Evolutionary conservation across 768 basidiomycete species (phyloP), one percentile per base, ranked within the genome.

Genomic region (Obba rivulosa): DNA sequence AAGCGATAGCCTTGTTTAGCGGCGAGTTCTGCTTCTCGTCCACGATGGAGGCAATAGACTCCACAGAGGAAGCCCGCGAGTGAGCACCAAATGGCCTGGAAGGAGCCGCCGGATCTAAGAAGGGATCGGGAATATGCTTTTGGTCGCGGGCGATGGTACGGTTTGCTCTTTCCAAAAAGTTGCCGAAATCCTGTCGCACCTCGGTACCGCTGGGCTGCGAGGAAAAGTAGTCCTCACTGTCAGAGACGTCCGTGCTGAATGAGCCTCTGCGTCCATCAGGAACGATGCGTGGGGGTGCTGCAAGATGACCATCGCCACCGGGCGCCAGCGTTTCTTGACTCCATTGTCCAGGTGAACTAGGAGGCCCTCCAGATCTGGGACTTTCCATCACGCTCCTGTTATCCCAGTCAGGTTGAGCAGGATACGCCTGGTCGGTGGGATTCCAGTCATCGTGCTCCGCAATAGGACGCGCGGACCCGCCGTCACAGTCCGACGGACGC

Each of bases 1-100:
- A 85, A 45, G 85, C 85, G 58, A 92, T 90, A 10, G 92, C 91
- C 68, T 94, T 95, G 72, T 96, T 96, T 50, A 95, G 71, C 10
- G 93, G 92, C 20, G 93, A 92, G 53, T 87, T 87, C 1, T 75
- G 72, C 72, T 95, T 95, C 57, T 95, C 92, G 53, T 93, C 91
- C 24, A 92, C 85, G 45, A 95, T 92, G 3, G 89, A 86, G 13
- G 87, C 82, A 48, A 95, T 93, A 4, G 91, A 92, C 59, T 95
- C 93, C n/a, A 87, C 82, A 1, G 91, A 93, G 0, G 85, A 83
- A 5, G 79, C 77, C 4, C 92, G 77, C 36, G 87, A 91, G 62
- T 92, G 88, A 10, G 71, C 57, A 45, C 88, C 88, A 66, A 95
- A 94, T 1, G 92, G 90, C 51, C 78, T 76, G 24, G 67, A 72